Conservation (phyloP, 2,329 filamentous ascomycete species). For the Pestalotiopsis sp. region DNA sequence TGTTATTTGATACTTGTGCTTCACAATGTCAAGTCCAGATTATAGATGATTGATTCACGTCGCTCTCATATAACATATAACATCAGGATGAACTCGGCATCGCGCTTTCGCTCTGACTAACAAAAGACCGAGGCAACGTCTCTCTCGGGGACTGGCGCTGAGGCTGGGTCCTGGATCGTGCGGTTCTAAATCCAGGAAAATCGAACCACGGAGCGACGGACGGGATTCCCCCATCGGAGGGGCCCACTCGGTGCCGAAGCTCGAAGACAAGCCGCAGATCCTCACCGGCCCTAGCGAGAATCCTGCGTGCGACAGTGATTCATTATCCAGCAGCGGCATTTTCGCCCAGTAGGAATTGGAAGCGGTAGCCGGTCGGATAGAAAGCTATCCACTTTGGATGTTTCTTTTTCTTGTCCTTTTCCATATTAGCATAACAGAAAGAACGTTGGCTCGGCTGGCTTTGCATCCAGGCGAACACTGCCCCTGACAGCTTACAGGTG, state of each 20-base stretch:
- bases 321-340: neutral
- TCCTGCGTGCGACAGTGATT: neutral
- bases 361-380: neutral
- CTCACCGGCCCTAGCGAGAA: neutral
- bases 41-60: neutral
- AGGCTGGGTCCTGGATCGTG: neutral
- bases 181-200: neutral
- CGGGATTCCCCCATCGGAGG: slow-evolving; percentile 2
- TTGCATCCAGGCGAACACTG: neutral
- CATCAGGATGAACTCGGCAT: neutral
- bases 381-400: neutral
- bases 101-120: neutral
- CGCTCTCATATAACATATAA: neutral
- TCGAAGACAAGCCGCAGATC: neutral
- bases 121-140: neutral
- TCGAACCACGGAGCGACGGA: slow-evolving; percentile 1
- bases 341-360: neutral
- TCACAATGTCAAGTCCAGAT: neutral
- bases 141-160: neutral
- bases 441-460: neutral
- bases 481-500: neutral
- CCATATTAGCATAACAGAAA: neutral
- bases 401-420: neutral
- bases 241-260: slow-evolving; percentile 9
- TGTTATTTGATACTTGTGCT: neutral